Conservation (phyloP, 2,329 filamentous ascomycete species). For the Trichoderma simmonsii region DNA sequence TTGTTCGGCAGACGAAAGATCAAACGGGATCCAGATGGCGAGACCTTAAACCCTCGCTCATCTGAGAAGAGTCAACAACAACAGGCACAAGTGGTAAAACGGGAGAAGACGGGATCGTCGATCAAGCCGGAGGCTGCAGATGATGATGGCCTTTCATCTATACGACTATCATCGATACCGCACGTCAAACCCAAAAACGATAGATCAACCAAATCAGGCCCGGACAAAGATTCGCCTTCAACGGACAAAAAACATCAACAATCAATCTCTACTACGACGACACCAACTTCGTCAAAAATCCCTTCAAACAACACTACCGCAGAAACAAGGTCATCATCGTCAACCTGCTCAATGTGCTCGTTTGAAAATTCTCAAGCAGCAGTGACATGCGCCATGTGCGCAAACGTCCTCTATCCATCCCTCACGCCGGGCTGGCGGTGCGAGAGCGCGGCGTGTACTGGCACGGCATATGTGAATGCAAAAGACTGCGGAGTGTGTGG, state of each 20-base stretch:
- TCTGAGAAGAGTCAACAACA: not conserved
- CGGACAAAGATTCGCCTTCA: not conserved
- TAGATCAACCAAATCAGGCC: not conserved
- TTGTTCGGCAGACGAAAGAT: slow-evolving; percentile 27
- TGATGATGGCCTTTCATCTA: not conserved
- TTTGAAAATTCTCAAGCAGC: slow-evolving; percentile 54
- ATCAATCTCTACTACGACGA: not conserved
- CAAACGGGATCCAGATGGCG: slow-evolving; percentile 23
- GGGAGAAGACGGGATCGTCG: not conserved
- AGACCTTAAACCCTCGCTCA: not conserved
- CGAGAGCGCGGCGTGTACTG: slow-evolving; percentile 50
- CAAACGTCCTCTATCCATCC: slow-evolving; percentile 61
- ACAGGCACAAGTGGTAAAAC: not conserved
- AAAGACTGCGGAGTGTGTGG: slow-evolving; percentile 69
- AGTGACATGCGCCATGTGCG: slow-evolving; percentile 65
- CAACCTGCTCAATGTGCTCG: slow-evolving; percentile 63
- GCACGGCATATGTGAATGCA: slow-evolving; percentile 62
- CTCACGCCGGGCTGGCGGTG: slow-evolving; percentile 63
- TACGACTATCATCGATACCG: not conserved
- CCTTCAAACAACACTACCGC: not conserved
- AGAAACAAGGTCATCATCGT: not conserved
- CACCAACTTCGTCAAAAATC: not conserved
- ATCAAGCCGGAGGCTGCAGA: slow-evolving; percentile 3
- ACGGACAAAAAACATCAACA: not conserved
- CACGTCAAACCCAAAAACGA: not conserved